Conservation (phyloP, 2,329 filamentous ascomycete species). For the Pseudocercospora crystallina region DNA sequence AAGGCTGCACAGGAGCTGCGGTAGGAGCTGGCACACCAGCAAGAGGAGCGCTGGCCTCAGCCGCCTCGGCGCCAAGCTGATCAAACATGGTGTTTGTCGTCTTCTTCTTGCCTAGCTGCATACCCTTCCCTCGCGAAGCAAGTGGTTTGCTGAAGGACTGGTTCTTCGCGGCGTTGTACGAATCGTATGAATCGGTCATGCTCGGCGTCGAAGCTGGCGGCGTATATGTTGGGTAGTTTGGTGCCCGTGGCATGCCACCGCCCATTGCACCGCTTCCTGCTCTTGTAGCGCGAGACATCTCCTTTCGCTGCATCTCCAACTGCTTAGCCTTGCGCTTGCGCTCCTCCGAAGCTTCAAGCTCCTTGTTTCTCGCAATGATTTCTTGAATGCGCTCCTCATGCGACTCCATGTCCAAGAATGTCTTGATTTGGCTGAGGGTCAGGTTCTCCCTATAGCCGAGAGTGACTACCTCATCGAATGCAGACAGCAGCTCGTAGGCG, state of each 20-base stretch:
- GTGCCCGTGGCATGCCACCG: slow-evolving; percentile 66
- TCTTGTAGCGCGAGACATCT: slow-evolving; percentile 76
- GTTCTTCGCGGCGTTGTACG: slow-evolving; percentile 97
- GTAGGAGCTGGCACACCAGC: slow-evolving; percentile 55
- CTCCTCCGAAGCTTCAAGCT: slow-evolving; percentile 95
- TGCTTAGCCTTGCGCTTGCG: slow-evolving; percentile 98
- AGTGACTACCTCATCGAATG: slow-evolving; percentile 96
- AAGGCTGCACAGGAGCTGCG: slow-evolving; percentile 49
- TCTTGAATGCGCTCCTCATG: slow-evolving; percentile 99
- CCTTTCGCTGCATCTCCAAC: slow-evolving; percentile 97
- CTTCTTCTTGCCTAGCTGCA: slow-evolving; percentile 99
- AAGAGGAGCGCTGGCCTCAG: slow-evolving; percentile 70
- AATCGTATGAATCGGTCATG: slow-evolving; percentile 81
- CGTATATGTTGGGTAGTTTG: slow-evolving; percentile 86
- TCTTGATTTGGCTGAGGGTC: slow-evolving; percentile 96
- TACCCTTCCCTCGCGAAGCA: slow-evolving; percentile 87
- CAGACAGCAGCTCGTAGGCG: slow-evolving; percentile 92
- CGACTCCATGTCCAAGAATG: slow-evolving; percentile 98
- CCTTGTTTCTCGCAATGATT: slow-evolving; percentile 95
- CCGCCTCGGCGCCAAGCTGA: slow-evolving; percentile 86
- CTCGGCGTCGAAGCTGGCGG: slow-evolving; percentile 79
- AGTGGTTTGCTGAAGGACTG: slow-evolving; percentile 76
- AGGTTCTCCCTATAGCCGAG: slow-evolving; percentile 95
- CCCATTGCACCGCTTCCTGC: slow-evolving; percentile 28
- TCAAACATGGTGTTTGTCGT: slow-evolving; percentile 97